These are phyloP conservation scores for Psidium guajava DNA, from an alignment of 345 rosid species.

Conservation along the genomic window DNA sequence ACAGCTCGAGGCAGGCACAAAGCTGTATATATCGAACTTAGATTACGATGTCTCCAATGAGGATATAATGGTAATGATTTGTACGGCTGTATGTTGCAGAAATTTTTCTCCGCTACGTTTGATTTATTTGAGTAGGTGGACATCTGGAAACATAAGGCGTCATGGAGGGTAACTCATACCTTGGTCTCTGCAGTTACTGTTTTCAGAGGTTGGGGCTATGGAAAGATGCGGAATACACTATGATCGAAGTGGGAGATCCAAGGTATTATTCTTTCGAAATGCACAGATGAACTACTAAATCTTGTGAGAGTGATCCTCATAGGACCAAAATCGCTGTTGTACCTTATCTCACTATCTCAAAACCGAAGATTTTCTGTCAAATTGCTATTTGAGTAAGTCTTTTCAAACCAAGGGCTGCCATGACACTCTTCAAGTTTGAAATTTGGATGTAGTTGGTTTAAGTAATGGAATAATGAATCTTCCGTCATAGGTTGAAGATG, in stretches of 20 bases:
- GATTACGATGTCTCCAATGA: constrained; percentile 42
- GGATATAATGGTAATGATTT: constrained; percentile 37
- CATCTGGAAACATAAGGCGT: no score
- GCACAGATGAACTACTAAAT: neutral
- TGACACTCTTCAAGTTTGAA: neutral
- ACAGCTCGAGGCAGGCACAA: constrained; percentile 21
- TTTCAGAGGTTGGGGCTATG: constrained; percentile 45
- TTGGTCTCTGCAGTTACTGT: constrained; percentile 30
- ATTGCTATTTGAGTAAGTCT: neutral
- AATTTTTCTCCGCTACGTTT: neutral
- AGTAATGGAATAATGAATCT: neutral
- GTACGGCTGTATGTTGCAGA: neutral
- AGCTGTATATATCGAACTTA: constrained; percentile 45
- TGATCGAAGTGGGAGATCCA: constrained; percentile 52
- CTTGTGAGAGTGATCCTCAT: neutral
- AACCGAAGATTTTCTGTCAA: neutral
- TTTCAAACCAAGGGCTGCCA: neutral
- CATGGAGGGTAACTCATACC: neutral
- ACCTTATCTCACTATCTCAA: neutral
- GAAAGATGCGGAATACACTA: constrained; percentile 35
- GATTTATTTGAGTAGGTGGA: neutral
- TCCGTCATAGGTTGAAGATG: neutral
- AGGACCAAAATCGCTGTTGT: neutral
- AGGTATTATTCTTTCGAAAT: constrained; percentile 20
- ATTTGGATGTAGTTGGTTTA: neutral